Evolutionary conservation across 1,139 yeast genomes (phyloP).

Genomic region (Candida tunisiensis): DNA sequence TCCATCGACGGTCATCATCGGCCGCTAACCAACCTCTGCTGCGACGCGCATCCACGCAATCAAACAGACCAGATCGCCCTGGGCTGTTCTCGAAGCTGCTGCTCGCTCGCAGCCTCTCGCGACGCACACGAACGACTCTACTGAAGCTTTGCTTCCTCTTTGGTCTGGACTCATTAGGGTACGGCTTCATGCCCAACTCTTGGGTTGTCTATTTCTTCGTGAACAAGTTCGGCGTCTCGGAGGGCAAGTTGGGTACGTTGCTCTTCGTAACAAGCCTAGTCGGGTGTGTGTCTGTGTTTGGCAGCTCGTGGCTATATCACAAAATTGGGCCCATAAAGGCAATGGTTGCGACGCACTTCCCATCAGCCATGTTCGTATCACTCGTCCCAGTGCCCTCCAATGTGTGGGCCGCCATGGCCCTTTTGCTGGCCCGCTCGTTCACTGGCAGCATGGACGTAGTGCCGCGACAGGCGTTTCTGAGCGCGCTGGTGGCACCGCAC

Average conservation of each 20-base stretch:
- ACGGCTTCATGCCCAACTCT: conserved; percentile 65
- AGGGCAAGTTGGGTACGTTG: conserved; percentile 25
- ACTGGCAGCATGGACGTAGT: conserved; percentile 69
- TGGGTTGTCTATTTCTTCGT: conserved; percentile 66
- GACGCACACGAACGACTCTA: too few relatives aligned
- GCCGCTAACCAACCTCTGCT: too few relatives aligned
- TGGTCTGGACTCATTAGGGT: conserved; percentile 57
- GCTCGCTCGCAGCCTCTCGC: too few relatives aligned
- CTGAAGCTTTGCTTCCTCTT: conserved; percentile 33
- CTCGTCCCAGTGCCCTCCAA: conserved; percentile 26
- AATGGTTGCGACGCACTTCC: conserved; percentile 53
- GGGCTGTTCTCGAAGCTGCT: too few relatives aligned
- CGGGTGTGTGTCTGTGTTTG: conserved; percentile 42
- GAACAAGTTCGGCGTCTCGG: conserved; percentile 11
- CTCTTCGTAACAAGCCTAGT: conserved; percentile 42
- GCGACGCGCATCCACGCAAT: too few relatives aligned
- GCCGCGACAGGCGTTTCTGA: conserved; percentile 58
- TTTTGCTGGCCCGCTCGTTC: conserved; percentile 29
- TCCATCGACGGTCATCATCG: too few relatives aligned
- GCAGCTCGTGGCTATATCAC: conserved; percentile 51
- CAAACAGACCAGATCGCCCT: too few relatives aligned
- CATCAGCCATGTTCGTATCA: conserved; percentile 49
- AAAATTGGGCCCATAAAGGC: conserved; percentile 60
- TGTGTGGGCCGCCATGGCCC: conserved; percentile 12
- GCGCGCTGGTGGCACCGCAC: conserved; percentile 39